phyloP scores from a whole-genome alignment of 805 yeast genomes.

The Saccharomycopsis selenospora region DNA sequence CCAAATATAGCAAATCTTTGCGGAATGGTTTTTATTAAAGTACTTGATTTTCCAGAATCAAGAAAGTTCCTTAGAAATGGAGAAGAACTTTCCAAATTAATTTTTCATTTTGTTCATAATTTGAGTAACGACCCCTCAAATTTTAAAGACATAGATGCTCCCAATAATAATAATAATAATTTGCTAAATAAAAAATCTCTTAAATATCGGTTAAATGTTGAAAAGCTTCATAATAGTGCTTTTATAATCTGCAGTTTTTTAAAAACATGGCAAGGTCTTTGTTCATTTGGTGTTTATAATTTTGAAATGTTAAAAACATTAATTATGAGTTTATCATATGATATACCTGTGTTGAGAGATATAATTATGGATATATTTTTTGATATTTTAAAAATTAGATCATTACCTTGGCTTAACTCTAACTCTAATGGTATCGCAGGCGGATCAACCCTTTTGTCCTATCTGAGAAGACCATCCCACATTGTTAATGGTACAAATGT shows the following conservation, averaged over 20 bases:
- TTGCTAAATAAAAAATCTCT: not conserved
- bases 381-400: constrained; percentile 55
- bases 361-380: constrained; percentile 64
- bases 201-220: constrained; percentile 40
- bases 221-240: constrained; percentile 53
- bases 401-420: constrained; percentile 43
- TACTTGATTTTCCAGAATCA: constrained; percentile 51
- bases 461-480: constrained; percentile 9
- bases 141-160: too few species aligned
- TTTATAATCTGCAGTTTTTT: constrained; percentile 52
- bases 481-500: not conserved
- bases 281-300: constrained; percentile 51
- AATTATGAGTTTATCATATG: constrained; percentile 52
- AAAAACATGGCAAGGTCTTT: constrained; percentile 71
- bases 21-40: constrained; percentile 41
- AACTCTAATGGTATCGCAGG: constrained; percentile 11
- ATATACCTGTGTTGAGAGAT: constrained; percentile 49
- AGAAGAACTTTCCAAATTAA: constrained; percentile 51
- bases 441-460: not conserved
- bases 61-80: constrained; percentile 47
- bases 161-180: too few species aligned
- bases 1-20: constrained; percentile 35
- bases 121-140: constrained; percentile 3
- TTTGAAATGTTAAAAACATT: constrained; percentile 51
- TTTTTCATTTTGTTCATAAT: constrained; percentile 34